Conservation (phyloP, 352 stramenopile species). For the Phytophthora colocasiae region DNA sequence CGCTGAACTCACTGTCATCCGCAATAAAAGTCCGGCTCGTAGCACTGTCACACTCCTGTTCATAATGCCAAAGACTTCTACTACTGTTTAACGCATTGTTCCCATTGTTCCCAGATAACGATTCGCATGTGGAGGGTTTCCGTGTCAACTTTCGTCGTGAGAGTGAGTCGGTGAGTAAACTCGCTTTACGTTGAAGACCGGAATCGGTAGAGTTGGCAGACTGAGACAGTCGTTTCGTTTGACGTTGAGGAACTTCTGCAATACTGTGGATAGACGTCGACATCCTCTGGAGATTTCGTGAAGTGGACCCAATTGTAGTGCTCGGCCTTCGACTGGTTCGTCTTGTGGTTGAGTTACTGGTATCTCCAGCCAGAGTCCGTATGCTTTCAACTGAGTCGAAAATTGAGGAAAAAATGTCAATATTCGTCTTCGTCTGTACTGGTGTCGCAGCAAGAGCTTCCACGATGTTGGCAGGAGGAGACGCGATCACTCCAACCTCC, state of each 20-base stretch:
- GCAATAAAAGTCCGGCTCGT: conserved; percentile 31
- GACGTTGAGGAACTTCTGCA: conserved; percentile 21
- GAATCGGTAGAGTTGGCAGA: conserved; percentile 9
- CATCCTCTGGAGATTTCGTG: conserved; percentile 11
- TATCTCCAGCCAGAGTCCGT: neutral
- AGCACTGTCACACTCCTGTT: conserved; percentile 17
- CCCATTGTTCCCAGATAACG: neutral
- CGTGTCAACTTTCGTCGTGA: conserved; percentile 25
- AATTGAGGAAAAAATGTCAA: conserved; percentile 55
- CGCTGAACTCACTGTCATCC: conserved; percentile 35
- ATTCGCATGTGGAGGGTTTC: conserved; percentile 23
- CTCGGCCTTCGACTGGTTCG: conserved; percentile 12
- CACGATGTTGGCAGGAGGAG: conserved; percentile 20
- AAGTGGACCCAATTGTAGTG: conserved; percentile 1
- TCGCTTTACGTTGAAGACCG: conserved; percentile 18
- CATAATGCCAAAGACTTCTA: conserved; percentile 37
- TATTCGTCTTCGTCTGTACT: conserved; percentile 45
- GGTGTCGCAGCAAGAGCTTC: conserved; percentile 22
- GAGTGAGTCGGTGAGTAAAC: conserved; percentile 33
- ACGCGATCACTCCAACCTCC: conserved; percentile 33
- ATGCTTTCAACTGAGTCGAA: conserved; percentile 10
- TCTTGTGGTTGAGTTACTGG: neutral
- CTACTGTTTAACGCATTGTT: conserved; percentile 21
- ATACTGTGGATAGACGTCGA: conserved; percentile 25
- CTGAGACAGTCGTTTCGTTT: conserved; percentile 27